Conservation (phyloP, 345 rosid species). For the Syzygium aromaticum region DNA sequence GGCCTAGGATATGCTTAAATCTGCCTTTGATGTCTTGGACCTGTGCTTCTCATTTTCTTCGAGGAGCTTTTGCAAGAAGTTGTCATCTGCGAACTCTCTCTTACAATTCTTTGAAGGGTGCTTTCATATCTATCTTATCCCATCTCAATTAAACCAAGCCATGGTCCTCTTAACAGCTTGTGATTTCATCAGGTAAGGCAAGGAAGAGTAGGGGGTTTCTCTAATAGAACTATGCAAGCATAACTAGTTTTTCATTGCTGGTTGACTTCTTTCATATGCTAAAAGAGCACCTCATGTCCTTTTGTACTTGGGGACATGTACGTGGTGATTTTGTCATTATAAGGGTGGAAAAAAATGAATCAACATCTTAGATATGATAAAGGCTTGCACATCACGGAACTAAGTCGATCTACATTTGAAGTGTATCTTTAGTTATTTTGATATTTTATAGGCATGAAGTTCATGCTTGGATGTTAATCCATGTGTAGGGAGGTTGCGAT, state of each 20-base stretch:
- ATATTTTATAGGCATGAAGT: neutral
- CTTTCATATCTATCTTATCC: neutral
- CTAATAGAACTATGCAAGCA: neutral
- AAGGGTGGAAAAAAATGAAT: neutral
- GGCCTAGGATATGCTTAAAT: neutral
- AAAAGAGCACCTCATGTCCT: neutral
- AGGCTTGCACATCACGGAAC: neutral
- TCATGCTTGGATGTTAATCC: neutral
- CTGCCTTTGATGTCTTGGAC: neutral
- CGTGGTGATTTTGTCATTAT: neutral
- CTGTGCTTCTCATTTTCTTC: neutral
- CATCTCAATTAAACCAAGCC: neutral
- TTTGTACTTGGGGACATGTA: neutral
- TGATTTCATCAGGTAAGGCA: neutral
- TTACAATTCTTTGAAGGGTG: neutral
- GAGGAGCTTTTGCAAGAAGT: neutral
- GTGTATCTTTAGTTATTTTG: neutral
- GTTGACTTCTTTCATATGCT: neutral
- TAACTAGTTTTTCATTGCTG: neutral
- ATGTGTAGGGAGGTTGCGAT: conserved; percentile 83
- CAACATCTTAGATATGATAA: neutral
- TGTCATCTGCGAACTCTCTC: neutral
- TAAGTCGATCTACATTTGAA: neutral
- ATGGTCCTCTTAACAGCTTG: neutral
- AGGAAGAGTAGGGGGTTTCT: neutral